phyloP scores from a whole-genome alignment of 2,329 filamentous ascomycete genomes.

The Fusarium drepaniforme region DNA sequence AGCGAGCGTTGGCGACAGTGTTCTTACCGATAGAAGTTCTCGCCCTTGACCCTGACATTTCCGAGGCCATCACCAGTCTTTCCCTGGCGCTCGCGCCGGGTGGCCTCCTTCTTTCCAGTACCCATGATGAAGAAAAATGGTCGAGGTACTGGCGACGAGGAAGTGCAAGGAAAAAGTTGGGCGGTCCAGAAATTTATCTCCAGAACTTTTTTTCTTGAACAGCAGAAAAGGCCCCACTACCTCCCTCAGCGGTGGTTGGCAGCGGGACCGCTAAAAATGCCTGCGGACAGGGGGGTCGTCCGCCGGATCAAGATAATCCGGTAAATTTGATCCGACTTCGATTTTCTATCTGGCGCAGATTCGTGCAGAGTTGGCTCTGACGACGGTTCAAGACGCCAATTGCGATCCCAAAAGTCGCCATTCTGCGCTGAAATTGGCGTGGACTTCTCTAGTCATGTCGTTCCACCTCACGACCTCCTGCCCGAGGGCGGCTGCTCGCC shows the following conservation, averaged over 20 bases:
- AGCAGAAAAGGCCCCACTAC: constrained; percentile 40
- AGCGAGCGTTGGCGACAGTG: background rate
- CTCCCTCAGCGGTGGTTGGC: constrained; percentile 38
- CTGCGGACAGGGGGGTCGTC: constrained; percentile 4
- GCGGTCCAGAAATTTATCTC: constrained; percentile 42
- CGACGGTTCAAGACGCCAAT: constrained; percentile 34
- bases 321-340: constrained; percentile 34
- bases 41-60: constrained; percentile 94
- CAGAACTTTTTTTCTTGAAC: constrained; percentile 43
- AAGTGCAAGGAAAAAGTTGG: constrained; percentile 33
- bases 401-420: constrained; percentile 27
- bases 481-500: constrained; percentile 43
- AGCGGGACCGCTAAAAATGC: constrained; percentile 31
- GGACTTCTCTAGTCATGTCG: constrained; percentile 44
- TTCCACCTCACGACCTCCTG: constrained; percentile 39
- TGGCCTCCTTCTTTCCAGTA: constrained; percentile 90
- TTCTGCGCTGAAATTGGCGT: constrained; percentile 20
- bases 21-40: constrained; percentile 93
- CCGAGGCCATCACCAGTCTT: constrained; percentile 87
- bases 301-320: constrained; percentile 42
- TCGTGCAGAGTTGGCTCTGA: constrained; percentile 23
- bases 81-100: constrained; percentile 85
- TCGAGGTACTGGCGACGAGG: constrained; percentile 35
- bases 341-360: constrained; percentile 38
- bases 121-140: constrained; percentile 71